Conservation (phyloP, 768 basidiomycete species). For the Mycena indigotica region DNA sequence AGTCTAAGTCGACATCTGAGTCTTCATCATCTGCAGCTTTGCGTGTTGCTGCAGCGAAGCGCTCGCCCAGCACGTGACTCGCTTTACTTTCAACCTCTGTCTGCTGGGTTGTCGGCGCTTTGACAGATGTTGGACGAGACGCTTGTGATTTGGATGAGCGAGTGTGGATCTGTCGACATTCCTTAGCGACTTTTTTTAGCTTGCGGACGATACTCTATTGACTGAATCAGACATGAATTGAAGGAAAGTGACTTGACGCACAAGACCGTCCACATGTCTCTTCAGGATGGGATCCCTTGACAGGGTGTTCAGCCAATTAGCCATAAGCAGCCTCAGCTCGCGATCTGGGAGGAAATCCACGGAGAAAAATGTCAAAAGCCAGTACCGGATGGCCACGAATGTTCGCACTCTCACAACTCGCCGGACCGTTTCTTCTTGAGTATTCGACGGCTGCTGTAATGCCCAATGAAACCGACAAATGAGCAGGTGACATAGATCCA, state of each 20-base stretch:
- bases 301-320: conserved; percentile 82
- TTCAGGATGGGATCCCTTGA: conserved; percentile 70
- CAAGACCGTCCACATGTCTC: conserved; percentile 69
- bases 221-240: conserved; percentile 13
- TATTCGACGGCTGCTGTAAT: conserved; percentile 49
- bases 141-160: conserved; percentile 41
- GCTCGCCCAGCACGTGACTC: conserved; percentile 59
- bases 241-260: conserved; percentile 37
- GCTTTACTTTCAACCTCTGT: conserved; percentile 25
- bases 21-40: conserved; percentile 53
- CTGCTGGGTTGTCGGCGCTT: conserved; percentile 37
- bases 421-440: conserved; percentile 68
- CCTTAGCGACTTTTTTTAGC: conserved; percentile 80
- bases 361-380: conserved; percentile 87
- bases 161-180: conserved; percentile 72
- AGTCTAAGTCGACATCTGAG: conserved; percentile 79
- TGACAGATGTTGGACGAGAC: conserved; percentile 27
- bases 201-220: conserved; percentile 76
- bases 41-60: conserved; percentile 63
- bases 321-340: conserved; percentile 70
- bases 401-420: conserved; percentile 86
- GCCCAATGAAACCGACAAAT: conserved; percentile 92
- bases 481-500: conserved; percentile 80
- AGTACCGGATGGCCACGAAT: conserved; percentile 87
- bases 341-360: conserved; percentile 86